Percentiles rank a stretch among this genome's conserved stretches.
phyloP scores from a whole-genome alignment of 2,329 filamentous ascomycete species.

The Verticillium isaacii region DNA sequence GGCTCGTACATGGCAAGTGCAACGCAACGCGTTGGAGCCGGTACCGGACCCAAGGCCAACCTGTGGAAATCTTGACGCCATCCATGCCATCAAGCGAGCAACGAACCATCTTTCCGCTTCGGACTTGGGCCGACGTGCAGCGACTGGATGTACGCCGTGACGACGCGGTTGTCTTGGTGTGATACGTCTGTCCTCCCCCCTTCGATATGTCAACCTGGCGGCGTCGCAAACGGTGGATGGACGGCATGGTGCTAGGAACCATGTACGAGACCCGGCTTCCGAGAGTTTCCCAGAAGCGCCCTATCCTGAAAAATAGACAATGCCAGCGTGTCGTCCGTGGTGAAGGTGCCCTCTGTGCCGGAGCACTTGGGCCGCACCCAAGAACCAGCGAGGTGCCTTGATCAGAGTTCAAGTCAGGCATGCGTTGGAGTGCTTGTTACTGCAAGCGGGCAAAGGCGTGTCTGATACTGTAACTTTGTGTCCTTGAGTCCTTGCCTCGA shows the following conservation, averaged over 20 bases:
- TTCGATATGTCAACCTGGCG: background rate
- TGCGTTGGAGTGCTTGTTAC: background rate
- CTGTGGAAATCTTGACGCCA: background rate
- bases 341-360: too few species aligned
- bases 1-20: background rate
- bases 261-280: background rate
- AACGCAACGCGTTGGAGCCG: background rate
- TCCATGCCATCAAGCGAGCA: too few species aligned
- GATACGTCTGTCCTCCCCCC: background rate
- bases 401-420: background rate
- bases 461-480: background rate
- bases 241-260: background rate
- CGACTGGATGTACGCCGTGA: background rate
- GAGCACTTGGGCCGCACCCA: background rate
- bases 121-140: background rate
- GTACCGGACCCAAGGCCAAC: background rate
- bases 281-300: background rate
- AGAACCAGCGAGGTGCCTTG: background rate
- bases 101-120: background rate
- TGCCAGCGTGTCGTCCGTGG: background rate
- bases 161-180: background rate
- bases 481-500: background rate
- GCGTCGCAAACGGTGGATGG: background rate
- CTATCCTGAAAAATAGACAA: background rate
- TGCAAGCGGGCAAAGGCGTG: background rate